phyloP scores from a whole-genome alignment of 257 asterid species.

The Solanum stenotomum region DNA sequence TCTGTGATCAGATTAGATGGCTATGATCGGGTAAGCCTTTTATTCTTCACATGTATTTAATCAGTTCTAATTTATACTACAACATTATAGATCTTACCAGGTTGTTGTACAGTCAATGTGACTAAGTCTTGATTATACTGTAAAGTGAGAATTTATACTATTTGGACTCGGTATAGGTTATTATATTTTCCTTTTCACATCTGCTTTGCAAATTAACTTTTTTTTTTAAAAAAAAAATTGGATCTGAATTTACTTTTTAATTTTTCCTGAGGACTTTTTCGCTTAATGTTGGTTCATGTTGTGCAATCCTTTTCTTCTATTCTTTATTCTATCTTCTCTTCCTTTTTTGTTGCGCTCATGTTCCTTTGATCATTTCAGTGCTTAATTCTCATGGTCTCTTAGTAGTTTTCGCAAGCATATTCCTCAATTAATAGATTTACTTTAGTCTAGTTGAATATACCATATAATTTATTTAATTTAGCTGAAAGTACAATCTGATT shows the following conservation, averaged over 20 bases:
- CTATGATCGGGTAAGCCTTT: slow-evolving; percentile 70
- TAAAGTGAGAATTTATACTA: too few relatives aligned
- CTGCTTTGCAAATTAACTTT: neutral
- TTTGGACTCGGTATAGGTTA: too few relatives aligned
- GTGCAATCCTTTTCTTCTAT: neutral
- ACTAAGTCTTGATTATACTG: neutral
- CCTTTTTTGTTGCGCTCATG: neutral
- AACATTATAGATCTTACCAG: neutral
- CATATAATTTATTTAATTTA: too few relatives aligned
- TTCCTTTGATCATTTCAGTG: neutral
- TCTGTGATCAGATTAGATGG: slow-evolving; percentile 76
- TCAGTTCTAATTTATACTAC: too few relatives aligned
- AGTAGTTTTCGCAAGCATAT: too few relatives aligned
- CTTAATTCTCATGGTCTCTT: too few relatives aligned
- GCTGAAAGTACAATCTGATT: too few relatives aligned
- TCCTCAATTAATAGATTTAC: too few relatives aligned
- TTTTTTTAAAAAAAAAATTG: too few relatives aligned
- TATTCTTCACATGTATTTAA: neutral
- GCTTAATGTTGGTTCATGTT: neutral
- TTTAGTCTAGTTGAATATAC: too few relatives aligned
- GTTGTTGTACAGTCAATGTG: neutral
- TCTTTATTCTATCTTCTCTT: neutral
- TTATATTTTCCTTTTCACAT: neutral
- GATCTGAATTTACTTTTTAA: neutral
- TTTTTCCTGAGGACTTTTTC: neutral